These are phyloP conservation scores for Globisporangium perplexum DNA, from an alignment of 352 stramenopile genomes.

Conservation along the genomic window DNA sequence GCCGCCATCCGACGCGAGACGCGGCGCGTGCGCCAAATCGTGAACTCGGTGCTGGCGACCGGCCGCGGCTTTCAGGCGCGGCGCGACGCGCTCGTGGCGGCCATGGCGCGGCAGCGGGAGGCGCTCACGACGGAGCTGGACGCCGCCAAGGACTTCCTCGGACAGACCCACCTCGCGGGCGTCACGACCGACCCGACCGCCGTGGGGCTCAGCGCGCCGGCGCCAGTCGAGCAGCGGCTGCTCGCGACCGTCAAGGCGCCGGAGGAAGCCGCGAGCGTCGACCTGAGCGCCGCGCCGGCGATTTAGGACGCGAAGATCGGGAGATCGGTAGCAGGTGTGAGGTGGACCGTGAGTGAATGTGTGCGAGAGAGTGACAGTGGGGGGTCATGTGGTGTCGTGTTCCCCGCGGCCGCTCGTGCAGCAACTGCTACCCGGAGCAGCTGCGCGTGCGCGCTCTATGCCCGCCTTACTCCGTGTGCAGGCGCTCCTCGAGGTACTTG, in stretches of 20 bases:
- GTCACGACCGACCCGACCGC: constrained; percentile 24
- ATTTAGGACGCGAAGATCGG: too few species aligned
- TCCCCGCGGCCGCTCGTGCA: background rate
- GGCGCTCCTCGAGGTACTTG: constrained; percentile 85
- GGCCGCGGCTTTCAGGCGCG: constrained; percentile 42
- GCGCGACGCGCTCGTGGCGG: constrained; percentile 43
- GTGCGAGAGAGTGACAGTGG: background rate
- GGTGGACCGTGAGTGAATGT: too few species aligned
- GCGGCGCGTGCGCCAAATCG: constrained; percentile 46
- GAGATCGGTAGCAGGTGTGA: too few species aligned
- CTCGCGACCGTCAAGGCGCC: constrained; percentile 47
- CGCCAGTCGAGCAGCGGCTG: constrained; percentile 58
- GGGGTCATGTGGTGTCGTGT: constrained; percentile 1
- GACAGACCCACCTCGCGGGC: constrained; percentile 48
- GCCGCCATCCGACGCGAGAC: constrained; percentile 55
- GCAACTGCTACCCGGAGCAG: background rate
- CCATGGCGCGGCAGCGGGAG: constrained; percentile 73
- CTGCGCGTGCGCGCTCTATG: constrained; percentile 4
- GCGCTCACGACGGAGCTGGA: constrained; percentile 56
- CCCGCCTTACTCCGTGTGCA: constrained; percentile 66
- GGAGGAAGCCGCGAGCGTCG: constrained; percentile 32
- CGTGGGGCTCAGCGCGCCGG: constrained; percentile 45
- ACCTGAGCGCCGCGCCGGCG: constrained; percentile 40
- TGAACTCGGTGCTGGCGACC: constrained; percentile 54
- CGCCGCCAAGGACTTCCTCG: constrained; percentile 69